phyloP scores from a whole-genome alignment of 108 stramenopile genomes.

The Nitzschia sp. region DNA sequence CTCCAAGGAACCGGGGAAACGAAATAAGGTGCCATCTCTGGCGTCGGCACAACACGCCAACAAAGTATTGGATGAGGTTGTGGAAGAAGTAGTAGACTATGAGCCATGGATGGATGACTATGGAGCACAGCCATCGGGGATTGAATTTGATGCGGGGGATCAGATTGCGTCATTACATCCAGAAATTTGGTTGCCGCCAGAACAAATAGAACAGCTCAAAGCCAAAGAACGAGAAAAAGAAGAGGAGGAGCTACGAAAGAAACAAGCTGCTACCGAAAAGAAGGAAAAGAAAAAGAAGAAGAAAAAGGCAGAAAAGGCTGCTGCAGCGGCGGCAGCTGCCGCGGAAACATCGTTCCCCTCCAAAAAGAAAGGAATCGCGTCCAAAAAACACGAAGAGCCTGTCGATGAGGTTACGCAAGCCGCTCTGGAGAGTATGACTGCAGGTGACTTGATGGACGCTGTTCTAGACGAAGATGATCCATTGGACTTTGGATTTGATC shows the following conservation, averaged over 20 bases:
- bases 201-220: slow-evolving; percentile 43
- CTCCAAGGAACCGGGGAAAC: slow-evolving; percentile 48
- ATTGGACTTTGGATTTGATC: slow-evolving; percentile 52
- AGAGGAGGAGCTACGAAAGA: slow-evolving; percentile 34
- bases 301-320: slow-evolving; percentile 19
- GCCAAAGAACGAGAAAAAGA: slow-evolving; percentile 32
- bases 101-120: slow-evolving; percentile 88
- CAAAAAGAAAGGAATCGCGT: slow-evolving; percentile 56
- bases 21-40: slow-evolving; percentile 38
- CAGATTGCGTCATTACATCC: slow-evolving; percentile 63
- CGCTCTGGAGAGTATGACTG: slow-evolving; percentile 41
- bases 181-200: slow-evolving; percentile 75
- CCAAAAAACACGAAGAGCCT: slow-evolving; percentile 34
- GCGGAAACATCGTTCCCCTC: slow-evolving; percentile 21
- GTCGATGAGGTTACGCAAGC: slow-evolving; percentile 63
- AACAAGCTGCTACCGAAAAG: slow-evolving; percentile 27
- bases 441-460: slow-evolving; percentile 29
- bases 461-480: slow-evolving; percentile 56
- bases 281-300: slow-evolving; percentile 42
- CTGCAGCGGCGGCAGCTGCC: slow-evolving; percentile 33
- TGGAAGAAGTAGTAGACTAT: slow-evolving; percentile 83
- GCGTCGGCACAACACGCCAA: slow-evolving; percentile 39
- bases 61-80: slow-evolving; percentile 75
- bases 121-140: slow-evolving; percentile 53
- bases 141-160: slow-evolving; percentile 53